Conservation (phyloP, 257 asterid genomes). For the Cordia subcordata region DNA sequence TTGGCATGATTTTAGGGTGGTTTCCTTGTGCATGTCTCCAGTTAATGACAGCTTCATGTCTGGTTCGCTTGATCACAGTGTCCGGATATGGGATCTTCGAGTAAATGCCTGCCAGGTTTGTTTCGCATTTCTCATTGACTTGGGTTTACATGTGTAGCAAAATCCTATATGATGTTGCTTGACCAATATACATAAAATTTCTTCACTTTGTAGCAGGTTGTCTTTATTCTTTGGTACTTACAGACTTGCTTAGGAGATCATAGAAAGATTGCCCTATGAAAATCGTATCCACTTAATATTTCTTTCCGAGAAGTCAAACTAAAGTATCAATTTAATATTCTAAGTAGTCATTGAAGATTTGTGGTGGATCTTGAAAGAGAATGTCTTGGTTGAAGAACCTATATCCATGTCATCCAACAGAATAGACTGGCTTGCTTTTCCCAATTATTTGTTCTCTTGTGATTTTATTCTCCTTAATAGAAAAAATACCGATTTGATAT, state of each 20-base stretch:
- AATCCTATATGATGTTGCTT: too few relatives aligned
- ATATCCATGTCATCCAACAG: too few relatives aligned
- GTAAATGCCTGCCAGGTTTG: conserved; percentile 97
- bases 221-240: background rate
- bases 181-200: too few relatives aligned
- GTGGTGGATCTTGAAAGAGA: background rate
- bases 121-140: conserved; percentile 9
- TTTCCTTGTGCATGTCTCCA: conserved; percentile 95
- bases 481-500: conserved; percentile 34
- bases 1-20: conserved; percentile 55
- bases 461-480: background rate
- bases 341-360: background rate
- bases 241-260: too few relatives aligned
- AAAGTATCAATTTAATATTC: too few relatives aligned
- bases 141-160: too few relatives aligned
- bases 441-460: background rate
- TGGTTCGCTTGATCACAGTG: conserved; percentile 94
- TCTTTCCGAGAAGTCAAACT: too few relatives aligned
- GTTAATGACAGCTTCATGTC: conserved; percentile 94
- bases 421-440: too few relatives aligned
- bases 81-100: conserved; percentile 93
- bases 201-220: too few relatives aligned
- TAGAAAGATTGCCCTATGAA: too few relatives aligned
- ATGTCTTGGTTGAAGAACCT: too few relatives aligned
- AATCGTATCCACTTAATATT: too few relatives aligned